Base-by-base conservation (phyloP, 768 basidiomycete genomes). In the Lactifluus echinatus region DNA sequence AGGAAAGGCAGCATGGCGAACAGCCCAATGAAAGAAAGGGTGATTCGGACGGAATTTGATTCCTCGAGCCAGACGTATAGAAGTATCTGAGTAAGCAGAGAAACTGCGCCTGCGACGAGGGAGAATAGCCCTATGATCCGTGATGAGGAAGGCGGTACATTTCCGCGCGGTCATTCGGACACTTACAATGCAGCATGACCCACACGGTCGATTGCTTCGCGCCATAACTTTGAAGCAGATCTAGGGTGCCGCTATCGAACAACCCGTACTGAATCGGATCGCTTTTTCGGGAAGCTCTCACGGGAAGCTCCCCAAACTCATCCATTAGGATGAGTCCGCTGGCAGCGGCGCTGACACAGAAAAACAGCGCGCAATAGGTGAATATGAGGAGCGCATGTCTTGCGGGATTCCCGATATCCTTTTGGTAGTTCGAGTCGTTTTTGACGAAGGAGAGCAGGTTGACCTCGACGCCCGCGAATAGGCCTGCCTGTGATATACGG, bases 141-240 rank as follows among this genome's bases (percentile, higher is more conserved):
- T 57, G n/a, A 57, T 34, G 26, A 51, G 19, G 4, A n/a, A 14
- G 14, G 12, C 4, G 24, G 5, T 23, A 21, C 19, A 23, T 7
- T 7, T 8, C n/a, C 12, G 7, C n/a, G 39, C n/a, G n/a, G 19
- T 23, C 11, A 42, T 21, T 19, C 11, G 17, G n/a, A 7, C 8
- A 46, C 60, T 61, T 47, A 61, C 60, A 61, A 19, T 61, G 60
- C 51, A 57, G 54, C 57, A 61, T 59, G 21, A 59, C 34, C 60
- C 60, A 61, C 2, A 52, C 42, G 40, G 51, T 57, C 17, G 57
- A 60, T 46, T 28, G 46, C 14, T 53, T 59, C 2, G 60, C 60
- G 17, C 60, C 60, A 34, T 61, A 61, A 2, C 11, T 40, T 10
- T 59, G 57, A 3, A 61, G 34, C 24, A 61, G 42, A 33, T 53